Evolutionary conservation across 805 yeast species (phyloP).

Genomic region (Peterozyma toletana): DNA sequence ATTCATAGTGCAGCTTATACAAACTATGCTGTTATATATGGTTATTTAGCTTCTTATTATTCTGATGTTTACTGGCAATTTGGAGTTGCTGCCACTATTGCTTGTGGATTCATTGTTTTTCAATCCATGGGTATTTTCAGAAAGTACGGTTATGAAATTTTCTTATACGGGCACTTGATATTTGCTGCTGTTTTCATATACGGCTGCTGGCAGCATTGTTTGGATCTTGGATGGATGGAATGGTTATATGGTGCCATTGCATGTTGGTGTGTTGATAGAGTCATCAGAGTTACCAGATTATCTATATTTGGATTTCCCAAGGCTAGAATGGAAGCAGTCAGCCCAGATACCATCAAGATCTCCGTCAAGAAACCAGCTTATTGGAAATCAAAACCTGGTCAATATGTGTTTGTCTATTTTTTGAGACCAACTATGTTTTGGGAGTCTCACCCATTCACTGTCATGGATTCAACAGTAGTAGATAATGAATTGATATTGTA

Average conservation of each 20-base stretch:
- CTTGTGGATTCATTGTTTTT: conserved; percentile 34
- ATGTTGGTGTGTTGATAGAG: conserved; percentile 46
- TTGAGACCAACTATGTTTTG: conserved; percentile 44
- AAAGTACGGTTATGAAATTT: conserved; percentile 48
- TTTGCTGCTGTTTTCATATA: conserved; percentile 46
- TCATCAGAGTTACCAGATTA: conserved; percentile 30
- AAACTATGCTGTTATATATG: conserved; percentile 9
- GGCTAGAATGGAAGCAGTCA: conserved; percentile 14
- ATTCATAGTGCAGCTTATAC: conserved; percentile 33
- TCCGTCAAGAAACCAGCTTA: not conserved
- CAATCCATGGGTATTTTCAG: conserved; percentile 48
- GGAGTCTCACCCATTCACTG: conserved; percentile 74
- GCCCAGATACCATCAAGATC: conserved; percentile 25
- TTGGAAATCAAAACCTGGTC: conserved; percentile 48
- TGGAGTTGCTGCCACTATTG: conserved; percentile 32
- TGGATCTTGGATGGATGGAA: conserved; percentile 23
- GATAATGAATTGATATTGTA: conserved; percentile 32
- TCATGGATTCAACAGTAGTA: conserved; percentile 31
- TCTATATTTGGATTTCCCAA: conserved; percentile 15
- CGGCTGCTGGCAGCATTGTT: conserved; percentile 54
- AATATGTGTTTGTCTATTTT: conserved; percentile 51
- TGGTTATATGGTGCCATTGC: conserved; percentile 30
- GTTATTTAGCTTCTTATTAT: not conserved
- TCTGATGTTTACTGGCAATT: conserved; percentile 2
- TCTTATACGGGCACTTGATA: conserved; percentile 50